Evolutionary conservation across 257 asterid species (phyloP), one percentile per base, ranked within the genome.

Genomic region (Verbascum thapsus): DNA sequence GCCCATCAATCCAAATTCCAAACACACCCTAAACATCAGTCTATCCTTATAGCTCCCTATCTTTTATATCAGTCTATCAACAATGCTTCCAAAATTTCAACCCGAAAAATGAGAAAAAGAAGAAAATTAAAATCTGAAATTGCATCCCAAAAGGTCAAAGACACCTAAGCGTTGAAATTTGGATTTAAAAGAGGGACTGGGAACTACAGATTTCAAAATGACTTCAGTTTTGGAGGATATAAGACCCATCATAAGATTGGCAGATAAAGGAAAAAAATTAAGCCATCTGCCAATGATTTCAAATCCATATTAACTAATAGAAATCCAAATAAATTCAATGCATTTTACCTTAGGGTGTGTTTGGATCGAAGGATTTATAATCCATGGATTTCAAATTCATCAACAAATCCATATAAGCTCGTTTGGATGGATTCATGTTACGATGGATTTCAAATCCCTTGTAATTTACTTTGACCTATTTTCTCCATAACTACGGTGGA

Each of bases 241-340:
- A 15, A 50, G 22, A 20, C 11, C 16, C 15, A 20, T 50, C 55
- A 8, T 4, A 32, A 32, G 40, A 1, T 9, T 50, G 23, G 38
- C 2, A 32, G 16, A 32, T 26, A 26, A 26, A 26, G 32, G 32
- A 1, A 1, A 13, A 30, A 26, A 18, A 10, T 1, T 30, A 23
- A 22, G 32, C 30, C 32, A 12, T 22, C 7, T 7, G 15, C 61
- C 34, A 32, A 30, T 2, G 19, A 54, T 34, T 18, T 58, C 10
- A 3, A 47, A 23, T 40, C 37, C 38, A 44, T 26, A 43, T 22
- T 12, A 60, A 68, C 47, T 55, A 17, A 55, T 26, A 55, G 12
- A 0, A 49, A 34, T 10, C 45, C 40, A 32, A 18, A 26, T 11
- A 69, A 40, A 10, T 18, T 12, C 8, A 60, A 15, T 7, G 26